Percentiles rank a stretch among this genome's conserved stretches.
phyloP scores from a whole-genome alignment of 257 asterid species.

The Ehretia macrophylla region DNA sequence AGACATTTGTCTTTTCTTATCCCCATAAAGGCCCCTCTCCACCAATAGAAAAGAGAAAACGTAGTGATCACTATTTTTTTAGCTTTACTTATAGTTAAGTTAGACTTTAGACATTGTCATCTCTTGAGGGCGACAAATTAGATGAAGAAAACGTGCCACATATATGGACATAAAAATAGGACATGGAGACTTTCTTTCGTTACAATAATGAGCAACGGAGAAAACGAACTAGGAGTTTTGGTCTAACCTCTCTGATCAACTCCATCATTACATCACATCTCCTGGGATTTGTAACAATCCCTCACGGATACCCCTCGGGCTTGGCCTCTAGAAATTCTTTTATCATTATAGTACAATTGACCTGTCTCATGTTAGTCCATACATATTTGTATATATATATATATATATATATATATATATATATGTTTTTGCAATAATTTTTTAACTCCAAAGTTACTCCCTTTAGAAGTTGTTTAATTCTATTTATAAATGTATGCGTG shows the following conservation, averaged over 20 bases:
- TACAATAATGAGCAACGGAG: conserved; percentile 18
- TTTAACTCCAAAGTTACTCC: too few relatives aligned
- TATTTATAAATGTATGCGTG: too few relatives aligned
- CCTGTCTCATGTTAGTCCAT: too few relatives aligned
- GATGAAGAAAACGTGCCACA: conserved; percentile 5
- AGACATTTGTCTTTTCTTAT: not conserved
- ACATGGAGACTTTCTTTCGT: conserved; percentile 8
- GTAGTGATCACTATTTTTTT: too few relatives aligned
- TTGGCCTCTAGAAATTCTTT: too few relatives aligned
- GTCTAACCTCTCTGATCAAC: conserved; percentile 29
- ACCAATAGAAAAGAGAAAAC: not conserved
- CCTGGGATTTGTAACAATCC: conserved; percentile 11
- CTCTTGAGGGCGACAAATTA: not conserved
- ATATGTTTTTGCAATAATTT: too few relatives aligned
- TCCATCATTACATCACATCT: conserved; percentile 15
- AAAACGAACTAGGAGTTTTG: conserved; percentile 11
- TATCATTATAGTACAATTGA: too few relatives aligned
- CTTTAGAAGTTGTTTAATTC: too few relatives aligned
- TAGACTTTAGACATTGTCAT: conserved; percentile 3
- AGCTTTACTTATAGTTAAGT: not conserved
- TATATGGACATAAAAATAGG: conserved; percentile 5
- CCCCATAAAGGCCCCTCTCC: not conserved
- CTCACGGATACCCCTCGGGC: not conserved
- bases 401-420: too few relatives aligned
- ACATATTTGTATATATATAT: too few relatives aligned